Evolutionary conservation across 2,329 filamentous ascomycete species (phyloP).

Genomic region (Pestalotiopsis sp.): DNA sequence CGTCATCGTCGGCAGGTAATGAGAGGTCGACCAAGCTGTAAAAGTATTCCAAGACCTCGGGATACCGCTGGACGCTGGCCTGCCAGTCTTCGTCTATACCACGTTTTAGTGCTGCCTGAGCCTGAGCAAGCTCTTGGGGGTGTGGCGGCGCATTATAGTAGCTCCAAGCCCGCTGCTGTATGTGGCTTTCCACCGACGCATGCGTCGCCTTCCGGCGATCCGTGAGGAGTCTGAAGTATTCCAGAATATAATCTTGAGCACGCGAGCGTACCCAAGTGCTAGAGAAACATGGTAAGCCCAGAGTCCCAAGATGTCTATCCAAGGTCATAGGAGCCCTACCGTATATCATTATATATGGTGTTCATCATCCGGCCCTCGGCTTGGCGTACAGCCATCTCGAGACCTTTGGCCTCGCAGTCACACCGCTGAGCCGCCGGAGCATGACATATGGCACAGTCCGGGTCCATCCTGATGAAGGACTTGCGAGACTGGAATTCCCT

Average conservation of each 20-base stretch:
- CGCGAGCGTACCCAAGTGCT: slow-evolving; percentile 67
- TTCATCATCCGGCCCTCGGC: slow-evolving; percentile 67
- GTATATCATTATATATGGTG: slow-evolving; percentile 62
- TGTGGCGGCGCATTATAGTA: slow-evolving; percentile 61
- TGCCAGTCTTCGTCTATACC: slow-evolving; percentile 82
- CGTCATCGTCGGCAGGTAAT: slow-evolving; percentile 64
- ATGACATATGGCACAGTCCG: slow-evolving; percentile 69
- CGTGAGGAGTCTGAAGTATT: slow-evolving; percentile 63
- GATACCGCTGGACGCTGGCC: slow-evolving; percentile 73
- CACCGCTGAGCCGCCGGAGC: slow-evolving; percentile 60
- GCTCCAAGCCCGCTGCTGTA: slow-evolving; percentile 52
- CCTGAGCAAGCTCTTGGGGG: slow-evolving; percentile 63
- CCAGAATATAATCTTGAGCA: slow-evolving; percentile 68
- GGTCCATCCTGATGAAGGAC: slow-evolving; percentile 64
- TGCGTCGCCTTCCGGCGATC: slow-evolving; percentile 63
- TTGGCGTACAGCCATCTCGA: slow-evolving; percentile 64
- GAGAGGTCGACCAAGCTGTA: slow-evolving; percentile 70
- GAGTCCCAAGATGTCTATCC: slow-evolving; percentile 7
- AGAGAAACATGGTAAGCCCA: slow-evolving; percentile 18
- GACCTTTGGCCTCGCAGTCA: slow-evolving; percentile 67
- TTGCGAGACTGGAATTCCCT: slow-evolving; percentile 49
- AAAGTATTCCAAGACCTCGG: slow-evolving; percentile 81
- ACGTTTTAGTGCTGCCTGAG: slow-evolving; percentile 67
- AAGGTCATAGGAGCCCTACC: slow-evolving; percentile 43
- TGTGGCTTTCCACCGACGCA: slow-evolving; percentile 57